These are phyloP conservation scores for Corchorus olitorius DNA, from an alignment of 345 rosid genomes.

Conservation along the genomic window DNA sequence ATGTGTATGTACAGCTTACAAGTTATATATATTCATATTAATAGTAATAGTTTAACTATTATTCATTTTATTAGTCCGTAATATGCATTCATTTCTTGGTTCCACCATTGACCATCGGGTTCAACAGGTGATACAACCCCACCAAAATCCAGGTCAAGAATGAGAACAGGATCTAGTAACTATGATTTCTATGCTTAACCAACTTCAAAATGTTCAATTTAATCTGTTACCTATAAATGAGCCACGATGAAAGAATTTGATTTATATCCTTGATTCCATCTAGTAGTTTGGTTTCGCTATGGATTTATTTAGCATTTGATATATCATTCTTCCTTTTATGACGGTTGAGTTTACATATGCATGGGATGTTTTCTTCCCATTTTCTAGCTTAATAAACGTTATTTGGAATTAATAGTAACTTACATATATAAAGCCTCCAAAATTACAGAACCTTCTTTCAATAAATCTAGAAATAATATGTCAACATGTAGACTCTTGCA, in stretches of 20 bases:
- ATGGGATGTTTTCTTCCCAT: neutral
- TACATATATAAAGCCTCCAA: neutral
- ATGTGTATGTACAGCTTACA: neutral
- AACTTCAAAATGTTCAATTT: neutral
- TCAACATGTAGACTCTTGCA: neutral
- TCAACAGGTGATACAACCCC: neutral
- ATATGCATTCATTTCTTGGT: neutral
- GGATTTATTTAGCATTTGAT: neutral
- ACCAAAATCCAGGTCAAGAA: neutral
- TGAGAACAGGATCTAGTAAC: neutral
- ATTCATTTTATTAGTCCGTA: neutral
- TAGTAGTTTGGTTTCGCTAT: neutral
- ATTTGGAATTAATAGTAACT: neutral
- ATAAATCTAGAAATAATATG: neutral
- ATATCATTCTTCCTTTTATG: neutral
- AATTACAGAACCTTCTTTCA: neutral
- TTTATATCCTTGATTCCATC: neutral
- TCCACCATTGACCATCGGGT: neutral
- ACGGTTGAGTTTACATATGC: neutral
- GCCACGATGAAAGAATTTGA: neutral
- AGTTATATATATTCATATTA: neutral
- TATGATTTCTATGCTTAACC: neutral
- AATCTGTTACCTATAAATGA: neutral
- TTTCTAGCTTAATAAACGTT: neutral
- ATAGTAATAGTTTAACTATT: neutral